Evolutionary conservation across 2,329 filamentous ascomycete species (phyloP), one percentile per base, ranked within the genome.

Genomic region (Huntiella omanensis): DNA sequence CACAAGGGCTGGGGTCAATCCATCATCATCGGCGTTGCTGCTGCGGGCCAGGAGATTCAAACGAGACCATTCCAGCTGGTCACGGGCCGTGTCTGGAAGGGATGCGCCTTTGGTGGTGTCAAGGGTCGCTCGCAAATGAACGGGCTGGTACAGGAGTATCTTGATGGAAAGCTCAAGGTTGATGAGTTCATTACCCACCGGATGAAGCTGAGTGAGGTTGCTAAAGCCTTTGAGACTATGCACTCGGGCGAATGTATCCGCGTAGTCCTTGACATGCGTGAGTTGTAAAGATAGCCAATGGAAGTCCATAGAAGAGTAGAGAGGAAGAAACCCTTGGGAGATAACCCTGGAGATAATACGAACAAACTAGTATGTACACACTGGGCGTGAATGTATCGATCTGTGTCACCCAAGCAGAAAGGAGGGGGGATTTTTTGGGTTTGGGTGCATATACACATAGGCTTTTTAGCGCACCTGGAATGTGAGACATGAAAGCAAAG

Each of bases 1-100:
- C 91, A 98, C 72, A 98, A 98, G 76, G 91, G 91, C 42, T 98
- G 91, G 91, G 91, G 91, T 57, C 77, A 95, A 72, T 92, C 83
- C 60, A 94, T 98, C 64, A 77, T 98, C 62, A 98, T 98, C 58
- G 91, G 91, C 63, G 91, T 98, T 53, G 88, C 88, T 51, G 88
- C 88, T 55, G 88, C 88, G 49, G 88, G 88, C 45, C 87, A 95
- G 67, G 88, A 96, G 68, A 96, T 96, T 55, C 71, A 80, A 53
- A 96, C 88, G 45, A 74, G 88, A 62, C 87, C 91, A 60, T 98
- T 98, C 80, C 91, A 96, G 71, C 77, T 98, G 52, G 91, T 98
- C 55, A 98, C 91, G 39, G 91, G 91, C 51, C 86, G 91, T 60
- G 83, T 93, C 51, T 98, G 91, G 91, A 93, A 83, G 68, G 91